Percentiles rank a stretch among this genome's conserved stretches.
Conservation (phyloP, 2,329 filamentous ascomycete species). For the Penicillium polonicum region DNA sequence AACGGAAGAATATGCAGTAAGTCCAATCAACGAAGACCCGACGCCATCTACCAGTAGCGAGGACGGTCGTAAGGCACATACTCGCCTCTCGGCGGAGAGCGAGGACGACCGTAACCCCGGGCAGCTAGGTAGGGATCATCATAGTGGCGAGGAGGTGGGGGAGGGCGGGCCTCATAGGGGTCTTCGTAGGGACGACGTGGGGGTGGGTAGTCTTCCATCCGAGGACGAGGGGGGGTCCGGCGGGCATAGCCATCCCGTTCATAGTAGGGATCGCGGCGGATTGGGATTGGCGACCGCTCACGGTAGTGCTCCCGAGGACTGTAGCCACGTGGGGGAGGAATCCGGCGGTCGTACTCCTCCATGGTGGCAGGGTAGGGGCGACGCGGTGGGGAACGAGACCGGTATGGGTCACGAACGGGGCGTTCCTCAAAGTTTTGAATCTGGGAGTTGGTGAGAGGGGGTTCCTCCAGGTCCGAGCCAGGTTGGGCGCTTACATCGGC, state of each 20-base stretch:
- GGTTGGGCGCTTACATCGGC: constrained; percentile 68
- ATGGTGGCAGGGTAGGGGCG: constrained; percentile 61
- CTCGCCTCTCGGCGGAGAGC: constrained; percentile 42
- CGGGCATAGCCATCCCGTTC: constrained; percentile 74
- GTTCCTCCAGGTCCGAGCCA: constrained; percentile 17
- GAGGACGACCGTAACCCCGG: constrained; percentile 53
- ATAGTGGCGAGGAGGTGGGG: constrained; percentile 54
- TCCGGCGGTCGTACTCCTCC: constrained; percentile 82
- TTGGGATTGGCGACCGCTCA: constrained; percentile 72
- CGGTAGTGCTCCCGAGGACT: constrained; percentile 84
- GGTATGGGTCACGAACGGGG: constrained; percentile 65
- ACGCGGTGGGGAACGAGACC: constrained; percentile 74
- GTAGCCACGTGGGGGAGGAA: constrained; percentile 74
- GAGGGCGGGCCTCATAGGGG: constrained; percentile 55
- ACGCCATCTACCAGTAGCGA: constrained; percentile 44
- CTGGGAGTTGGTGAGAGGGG: constrained; percentile 48
- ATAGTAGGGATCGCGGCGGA: constrained; percentile 74
- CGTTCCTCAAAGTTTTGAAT: constrained; percentile 69
- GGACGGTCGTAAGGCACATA: constrained; percentile 46
- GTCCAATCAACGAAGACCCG: constrained; percentile 1
- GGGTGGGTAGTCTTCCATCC: constrained; percentile 72
- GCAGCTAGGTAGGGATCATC: constrained; percentile 61
- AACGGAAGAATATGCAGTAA: constrained; percentile 18
- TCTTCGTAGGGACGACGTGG: constrained; percentile 60
- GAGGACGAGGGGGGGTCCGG: constrained; percentile 75